phyloP scores from a whole-genome alignment of 2,329 filamentous ascomycete genomes.

The Ophiocordyceps australis region DNA sequence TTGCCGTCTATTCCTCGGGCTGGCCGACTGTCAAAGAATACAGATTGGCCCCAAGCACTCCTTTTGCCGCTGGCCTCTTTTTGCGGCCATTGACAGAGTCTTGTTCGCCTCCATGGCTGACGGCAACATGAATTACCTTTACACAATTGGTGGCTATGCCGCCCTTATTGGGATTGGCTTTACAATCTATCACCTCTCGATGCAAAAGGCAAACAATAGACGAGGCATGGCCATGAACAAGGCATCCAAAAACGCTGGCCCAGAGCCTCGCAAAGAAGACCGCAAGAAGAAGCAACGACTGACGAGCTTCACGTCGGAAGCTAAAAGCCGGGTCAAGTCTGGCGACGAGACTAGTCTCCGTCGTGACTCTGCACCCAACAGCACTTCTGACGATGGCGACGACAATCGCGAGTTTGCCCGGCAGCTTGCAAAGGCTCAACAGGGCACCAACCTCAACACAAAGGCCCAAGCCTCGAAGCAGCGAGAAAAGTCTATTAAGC shows the following conservation, averaged over 20 bases:
- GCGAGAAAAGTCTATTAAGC: constrained; percentile 52
- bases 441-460: constrained; percentile 42
- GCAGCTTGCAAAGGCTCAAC: constrained; percentile 51
- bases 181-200: constrained; percentile 16
- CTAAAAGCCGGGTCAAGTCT: constrained; percentile 12
- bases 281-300: constrained; percentile 27
- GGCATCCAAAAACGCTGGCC: constrained; percentile 9
- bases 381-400: constrained; percentile 37
- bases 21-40: too few relatives aligned
- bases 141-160: constrained; percentile 18
- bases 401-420: constrained; percentile 62
- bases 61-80: too few relatives aligned
- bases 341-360: constrained; percentile 9
- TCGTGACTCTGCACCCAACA: constrained; percentile 10
- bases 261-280: constrained; percentile 19
- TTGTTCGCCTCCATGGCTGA: constrained; percentile 17
- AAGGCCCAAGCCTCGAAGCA: constrained; percentile 41
- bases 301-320: constrained; percentile 19
- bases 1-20: too few relatives aligned
- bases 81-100: too few relatives aligned
- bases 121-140: constrained; percentile 13
- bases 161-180: constrained; percentile 17
- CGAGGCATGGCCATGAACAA: constrained; percentile 10
- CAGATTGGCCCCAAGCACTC: too few relatives aligned
- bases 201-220: constrained; percentile 14